Base-by-base conservation (phyloP, 202 grass and related monocot species). In the Zizania palustris region DNA sequence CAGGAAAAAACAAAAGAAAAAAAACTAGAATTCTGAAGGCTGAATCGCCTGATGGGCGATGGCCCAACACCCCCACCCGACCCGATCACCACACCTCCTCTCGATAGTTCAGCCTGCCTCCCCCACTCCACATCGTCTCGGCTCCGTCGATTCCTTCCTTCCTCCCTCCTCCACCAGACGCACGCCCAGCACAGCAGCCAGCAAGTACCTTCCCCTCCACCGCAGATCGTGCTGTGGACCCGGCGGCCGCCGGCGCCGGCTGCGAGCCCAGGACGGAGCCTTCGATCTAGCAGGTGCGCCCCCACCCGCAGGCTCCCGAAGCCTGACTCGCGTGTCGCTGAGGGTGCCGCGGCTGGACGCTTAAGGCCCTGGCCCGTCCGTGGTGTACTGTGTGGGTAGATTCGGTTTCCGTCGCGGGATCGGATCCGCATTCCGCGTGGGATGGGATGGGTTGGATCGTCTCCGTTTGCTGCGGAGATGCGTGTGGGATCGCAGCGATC, bases 201-300 rank as follows among this genome's bases (percentile, higher is more conserved):
- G 42, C 42, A 78, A 20, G 37, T 71, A 21, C 66, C 66, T 40
- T 61, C 66, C 53, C 70, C 59, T 37, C 74, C 22, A 9, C 12
- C 62, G 54, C 61, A 69, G 85, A 87, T 83, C 63, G 74, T 46
- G 80, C 45, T 45, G 43, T 28, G 51, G 58, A 60, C 69, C 67
- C 57, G 34, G 20, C 40, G 65, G 39, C 38, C 6, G 12, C 33
- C 11, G 49, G 5, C 49, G 72, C n/a, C 46, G 65, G 57, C 72
- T 11, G 50, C 10, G 49, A 61, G n/a, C 79, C 36, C 67, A 21
- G 42, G 16, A 7, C 21, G 53, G 51, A 22, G 44, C 79, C 21
- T 67, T 44, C 74, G 80, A 83, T 83, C 79, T 45, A 37, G 60
- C 53, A 83, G 85, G 73, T 67, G 67, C 11, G 42, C 20, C 5